Base-by-base conservation (phyloP, 1,284 basidiomycete species). In the Microbotryum scabiosae region DNA sequence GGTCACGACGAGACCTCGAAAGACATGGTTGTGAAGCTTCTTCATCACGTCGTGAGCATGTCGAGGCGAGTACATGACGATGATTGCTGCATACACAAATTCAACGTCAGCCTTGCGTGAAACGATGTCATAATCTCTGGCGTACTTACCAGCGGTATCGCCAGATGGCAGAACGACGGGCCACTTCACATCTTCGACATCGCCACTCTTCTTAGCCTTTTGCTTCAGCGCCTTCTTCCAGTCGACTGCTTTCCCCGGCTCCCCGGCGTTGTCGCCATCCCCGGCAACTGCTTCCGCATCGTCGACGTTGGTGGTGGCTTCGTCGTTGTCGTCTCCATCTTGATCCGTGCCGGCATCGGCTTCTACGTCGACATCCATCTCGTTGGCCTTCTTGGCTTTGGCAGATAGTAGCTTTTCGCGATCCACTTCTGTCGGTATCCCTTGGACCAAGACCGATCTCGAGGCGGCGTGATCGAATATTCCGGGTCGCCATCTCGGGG, bases 11-110 rank as follows among this genome's bases (percentile, higher is more conserved):
- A 82, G 79, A 48, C 91, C 91, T 75, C 97, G 96, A 82, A 87
- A 97, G 47, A 92, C 85, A 73, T 96, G 91, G 0, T 90, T 90
- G 73, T 98, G 90, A 1, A 98, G 82, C 76, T 90, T 92, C 2
- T 87, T 87, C 23, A 85, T 83, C 54, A 82, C 79, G 0, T 92
- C 90, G 58, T 83, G 78, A 5, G 80, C 79, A 10, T 68, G 26
- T 25, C 74, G 73, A 25, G 91, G 85, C 0, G 82, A 84, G 1
- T 81, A 77, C 75, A 94, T 96, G 32, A 91, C 71, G 48, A 88
- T 83, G 69, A 89, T 80, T 4, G 91, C 92, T 83, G 61, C 23
- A 25, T 52, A 44, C n/a, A 25, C 49, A 46, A 30, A 43, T 48
- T 26, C 10, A n/a, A 21, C 25, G 32, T 46, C 7, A 30, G 25